Evolutionary conservation across 192 early-diverging fungal species (phyloP).

Genomic region (Radiomyces spectabilis): DNA sequence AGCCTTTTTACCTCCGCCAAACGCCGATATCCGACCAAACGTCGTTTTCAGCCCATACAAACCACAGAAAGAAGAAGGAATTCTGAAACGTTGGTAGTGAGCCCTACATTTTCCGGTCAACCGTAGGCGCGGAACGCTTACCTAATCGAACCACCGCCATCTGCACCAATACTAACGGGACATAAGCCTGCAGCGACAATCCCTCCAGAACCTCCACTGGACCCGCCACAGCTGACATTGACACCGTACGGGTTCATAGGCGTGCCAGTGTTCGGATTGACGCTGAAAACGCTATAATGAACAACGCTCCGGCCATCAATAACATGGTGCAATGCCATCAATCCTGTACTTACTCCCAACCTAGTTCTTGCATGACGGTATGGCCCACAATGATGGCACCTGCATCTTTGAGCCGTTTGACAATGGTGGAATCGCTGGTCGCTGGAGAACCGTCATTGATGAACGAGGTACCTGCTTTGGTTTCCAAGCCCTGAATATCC

Average conservation of each 20-base stretch:
- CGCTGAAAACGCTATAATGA: conserved; percentile 43
- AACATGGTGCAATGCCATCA: too few relatives aligned
- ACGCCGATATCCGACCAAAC: conserved; percentile 48
- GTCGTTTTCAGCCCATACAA: conserved; percentile 74
- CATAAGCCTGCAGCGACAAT: conserved; percentile 54
- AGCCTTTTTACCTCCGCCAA: conserved; percentile 45
- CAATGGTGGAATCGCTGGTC: conserved; percentile 38
- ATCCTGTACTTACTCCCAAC: conserved; percentile 32
- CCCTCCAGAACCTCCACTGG: conserved; percentile 58
- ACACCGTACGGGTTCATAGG: conserved; percentile 58
- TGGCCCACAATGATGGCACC: conserved; percentile 66
- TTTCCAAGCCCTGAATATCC: conserved; percentile 46
- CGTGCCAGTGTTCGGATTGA: conserved; percentile 51
- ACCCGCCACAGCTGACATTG: conserved; percentile 59
- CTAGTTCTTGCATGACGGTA: conserved; percentile 70
- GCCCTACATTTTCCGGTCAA: neutral
- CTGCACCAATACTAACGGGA: conserved; percentile 64
- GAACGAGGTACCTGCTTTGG: conserved; percentile 51
- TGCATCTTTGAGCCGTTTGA: conserved; percentile 38
- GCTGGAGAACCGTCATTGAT: conserved; percentile 43
- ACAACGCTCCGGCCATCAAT: neutral
- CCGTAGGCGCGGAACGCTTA: neutral
- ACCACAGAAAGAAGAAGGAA: conserved; percentile 66
- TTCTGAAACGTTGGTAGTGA: conserved; percentile 18
- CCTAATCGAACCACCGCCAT: conserved; percentile 63